These are phyloP conservation scores for Podila epigama DNA, from an alignment of 192 early-diverging fungal genomes.

Conservation along the genomic window DNA sequence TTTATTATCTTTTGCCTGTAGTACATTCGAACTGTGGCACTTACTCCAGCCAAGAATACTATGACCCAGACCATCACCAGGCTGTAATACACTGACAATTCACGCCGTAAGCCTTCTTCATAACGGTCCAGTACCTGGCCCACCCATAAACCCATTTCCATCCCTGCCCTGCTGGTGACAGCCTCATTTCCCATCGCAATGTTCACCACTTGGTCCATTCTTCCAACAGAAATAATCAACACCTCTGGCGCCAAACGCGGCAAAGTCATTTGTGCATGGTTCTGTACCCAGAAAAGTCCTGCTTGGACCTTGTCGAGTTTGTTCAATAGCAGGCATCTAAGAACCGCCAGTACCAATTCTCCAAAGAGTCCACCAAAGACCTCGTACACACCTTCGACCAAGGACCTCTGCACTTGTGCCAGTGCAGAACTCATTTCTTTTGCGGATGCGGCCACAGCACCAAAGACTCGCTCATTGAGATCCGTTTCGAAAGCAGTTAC, in stretches of 20 bases:
- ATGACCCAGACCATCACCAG: conserved; percentile 13
- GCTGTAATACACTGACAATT: conserved; percentile 22
- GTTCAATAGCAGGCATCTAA: conserved; percentile 29
- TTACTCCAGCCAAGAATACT: too few relatives aligned
- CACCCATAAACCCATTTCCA: background rate
- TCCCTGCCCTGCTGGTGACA: background rate
- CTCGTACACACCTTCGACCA: conserved; percentile 1
- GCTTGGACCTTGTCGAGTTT: conserved; percentile 3
- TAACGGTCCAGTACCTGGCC: conserved; percentile 1
- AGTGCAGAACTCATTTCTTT: conserved; percentile 1
- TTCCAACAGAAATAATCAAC: conserved; percentile 8
- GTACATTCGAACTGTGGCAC: too few relatives aligned
- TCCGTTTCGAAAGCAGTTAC: conserved; percentile 16
- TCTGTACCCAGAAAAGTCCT: conserved; percentile 19
- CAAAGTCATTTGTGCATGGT: conserved; percentile 9
- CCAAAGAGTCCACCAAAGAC: conserved; percentile 25
- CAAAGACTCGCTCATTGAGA: conserved; percentile 22
- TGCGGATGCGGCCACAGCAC: conserved; percentile 5
- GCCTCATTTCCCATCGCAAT: background rate
- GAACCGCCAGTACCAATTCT: conserved; percentile 12
- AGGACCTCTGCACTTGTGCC: conserved; percentile 1
- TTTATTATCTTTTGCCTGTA: too few relatives aligned
- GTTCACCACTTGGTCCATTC: conserved; percentile 6
- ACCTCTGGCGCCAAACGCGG: conserved; percentile 14
- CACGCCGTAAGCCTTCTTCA: conserved; percentile 6